phyloP scores from a whole-genome alignment of 1,284 basidiomycete genomes.

The Fomitopsis pinicola region DNA sequence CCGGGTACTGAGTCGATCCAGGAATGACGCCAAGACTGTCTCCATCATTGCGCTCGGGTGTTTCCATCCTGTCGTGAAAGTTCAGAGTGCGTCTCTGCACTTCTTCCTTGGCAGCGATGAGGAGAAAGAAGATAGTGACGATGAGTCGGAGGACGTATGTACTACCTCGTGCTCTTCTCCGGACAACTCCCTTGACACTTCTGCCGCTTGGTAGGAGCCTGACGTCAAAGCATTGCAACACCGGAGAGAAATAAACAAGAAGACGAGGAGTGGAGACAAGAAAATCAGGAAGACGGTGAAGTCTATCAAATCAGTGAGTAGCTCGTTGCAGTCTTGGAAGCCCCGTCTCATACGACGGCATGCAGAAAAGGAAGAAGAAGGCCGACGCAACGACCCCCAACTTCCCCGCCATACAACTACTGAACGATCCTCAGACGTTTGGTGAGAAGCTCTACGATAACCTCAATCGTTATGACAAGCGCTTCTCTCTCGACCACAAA shows the following conservation, averaged over 20 bases:
- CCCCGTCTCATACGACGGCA: background rate
- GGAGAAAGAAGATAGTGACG: constrained; percentile 67
- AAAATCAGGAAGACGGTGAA: constrained; percentile 74
- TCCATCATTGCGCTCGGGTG: constrained; percentile 91
- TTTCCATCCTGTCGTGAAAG: constrained; percentile 92
- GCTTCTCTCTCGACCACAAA: constrained; percentile 94
- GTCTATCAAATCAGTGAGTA: constrained; percentile 46
- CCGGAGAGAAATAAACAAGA: constrained; percentile 85
- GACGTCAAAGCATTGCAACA: constrained; percentile 78
- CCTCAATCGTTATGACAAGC: constrained; percentile 85
- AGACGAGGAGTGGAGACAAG: constrained; percentile 75
- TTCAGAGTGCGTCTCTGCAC: constrained; percentile 94
- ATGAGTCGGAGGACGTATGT: constrained; percentile 63
- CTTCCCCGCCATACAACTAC: constrained; percentile 90
- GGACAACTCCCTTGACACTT: constrained; percentile 3
- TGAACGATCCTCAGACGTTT: constrained; percentile 96
- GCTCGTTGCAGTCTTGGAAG: constrained; percentile 1
- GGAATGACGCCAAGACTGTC: constrained; percentile 91
- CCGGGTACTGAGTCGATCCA: constrained; percentile 23
- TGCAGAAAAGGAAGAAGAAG: constrained; percentile 59
- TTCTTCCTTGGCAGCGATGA: constrained; percentile 89
- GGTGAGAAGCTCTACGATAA: constrained; percentile 92
- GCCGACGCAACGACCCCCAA: constrained; percentile 54
- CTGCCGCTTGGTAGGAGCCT: constrained; percentile 40
- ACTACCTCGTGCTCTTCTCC: no score